A percentile compares a stretch with the other conserved stretches of the same genome.
phyloP scores from a whole-genome alignment of 2,329 filamentous ascomycete genomes.

The Fusarium pseudonygamai region DNA sequence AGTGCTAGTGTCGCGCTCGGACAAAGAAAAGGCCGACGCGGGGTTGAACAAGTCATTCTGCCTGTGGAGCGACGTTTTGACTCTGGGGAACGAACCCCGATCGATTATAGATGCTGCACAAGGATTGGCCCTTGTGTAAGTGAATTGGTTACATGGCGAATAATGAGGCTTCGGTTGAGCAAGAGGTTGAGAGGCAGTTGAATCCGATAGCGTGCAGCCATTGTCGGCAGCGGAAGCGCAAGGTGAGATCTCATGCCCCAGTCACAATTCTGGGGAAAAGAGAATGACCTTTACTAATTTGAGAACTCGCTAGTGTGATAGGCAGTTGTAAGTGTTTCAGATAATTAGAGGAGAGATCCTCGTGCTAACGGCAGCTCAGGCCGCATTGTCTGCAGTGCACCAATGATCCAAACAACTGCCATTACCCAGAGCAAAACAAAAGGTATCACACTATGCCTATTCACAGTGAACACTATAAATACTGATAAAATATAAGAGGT shows the following conservation, averaged over 20 bases:
- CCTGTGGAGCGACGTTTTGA: background rate
- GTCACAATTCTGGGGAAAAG: too few species aligned
- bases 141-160: constrained; percentile 28
- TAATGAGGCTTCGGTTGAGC: background rate
- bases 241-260: constrained; percentile 32
- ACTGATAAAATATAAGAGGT: constrained; percentile 37
- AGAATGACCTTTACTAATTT: background rate
- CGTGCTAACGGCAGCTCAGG: background rate
- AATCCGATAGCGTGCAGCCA: constrained; percentile 48
- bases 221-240: constrained; percentile 48
- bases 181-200: constrained; percentile 23
- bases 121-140: background rate
- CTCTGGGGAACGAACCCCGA: background rate
- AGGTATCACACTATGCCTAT: constrained; percentile 20
- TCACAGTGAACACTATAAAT: background rate
- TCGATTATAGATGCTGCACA: background rate
- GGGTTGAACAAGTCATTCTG: constrained; percentile 22
- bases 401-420: constrained; percentile 44
- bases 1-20: constrained; percentile 25
- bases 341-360: too few species aligned
- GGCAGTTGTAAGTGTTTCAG: constrained; percentile 28
- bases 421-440: constrained; percentile 49
- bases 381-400: constrained; percentile 46
- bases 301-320: constrained; percentile 26
- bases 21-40: constrained; percentile 44